Conservation (phyloP, 495 filamentous ascomycete genomes). For the Cairneyella variabilis region DNA sequence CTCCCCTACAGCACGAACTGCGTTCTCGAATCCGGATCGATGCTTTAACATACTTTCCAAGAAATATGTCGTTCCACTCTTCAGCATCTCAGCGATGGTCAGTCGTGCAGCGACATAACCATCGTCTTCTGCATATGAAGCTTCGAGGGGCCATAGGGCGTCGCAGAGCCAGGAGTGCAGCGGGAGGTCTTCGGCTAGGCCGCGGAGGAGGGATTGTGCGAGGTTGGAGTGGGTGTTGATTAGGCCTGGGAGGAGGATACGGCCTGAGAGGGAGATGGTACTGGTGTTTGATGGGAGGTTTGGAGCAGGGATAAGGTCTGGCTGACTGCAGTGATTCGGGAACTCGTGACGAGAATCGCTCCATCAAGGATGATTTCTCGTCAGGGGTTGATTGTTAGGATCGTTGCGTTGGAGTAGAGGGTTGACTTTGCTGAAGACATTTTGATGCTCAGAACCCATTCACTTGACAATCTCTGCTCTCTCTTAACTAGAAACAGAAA, state of each 20-base stretch:
- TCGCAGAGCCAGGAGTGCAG: slow-evolving; percentile 24
- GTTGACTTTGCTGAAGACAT: slow-evolving; percentile 18
- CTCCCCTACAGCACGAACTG: slow-evolving; percentile 17
- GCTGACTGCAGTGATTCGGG: slow-evolving; percentile 12
- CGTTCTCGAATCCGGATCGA: slow-evolving; percentile 23
- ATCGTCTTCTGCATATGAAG: slow-evolving; percentile 18
- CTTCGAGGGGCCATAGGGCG: slow-evolving; percentile 21
- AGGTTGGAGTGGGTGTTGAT: slow-evolving; percentile 25
- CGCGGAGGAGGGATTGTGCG: slow-evolving; percentile 21
- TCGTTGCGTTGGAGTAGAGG: slow-evolving; percentile 21
- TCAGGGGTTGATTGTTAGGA: slow-evolving; percentile 19
- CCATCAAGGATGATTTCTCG: slow-evolving; percentile 23
- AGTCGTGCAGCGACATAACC: slow-evolving; percentile 21
- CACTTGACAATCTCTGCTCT: background rate
- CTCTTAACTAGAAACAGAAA: background rate
- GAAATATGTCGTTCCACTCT: slow-evolving; percentile 22
- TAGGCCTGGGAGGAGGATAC: slow-evolving; percentile 22
- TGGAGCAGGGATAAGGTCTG: slow-evolving; percentile 9
- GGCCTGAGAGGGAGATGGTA: slow-evolving; percentile 14
- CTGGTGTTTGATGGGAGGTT: slow-evolving; percentile 9
- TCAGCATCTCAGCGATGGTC: slow-evolving; percentile 24
- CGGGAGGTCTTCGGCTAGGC: slow-evolving; percentile 20
- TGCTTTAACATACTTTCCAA: slow-evolving; percentile 26
- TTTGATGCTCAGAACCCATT: background rate
- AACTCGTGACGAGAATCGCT: slow-evolving; percentile 14